Evolutionary conservation across 495 filamentous ascomycete species (phyloP).

Genomic region (Xylaria sp.): DNA sequence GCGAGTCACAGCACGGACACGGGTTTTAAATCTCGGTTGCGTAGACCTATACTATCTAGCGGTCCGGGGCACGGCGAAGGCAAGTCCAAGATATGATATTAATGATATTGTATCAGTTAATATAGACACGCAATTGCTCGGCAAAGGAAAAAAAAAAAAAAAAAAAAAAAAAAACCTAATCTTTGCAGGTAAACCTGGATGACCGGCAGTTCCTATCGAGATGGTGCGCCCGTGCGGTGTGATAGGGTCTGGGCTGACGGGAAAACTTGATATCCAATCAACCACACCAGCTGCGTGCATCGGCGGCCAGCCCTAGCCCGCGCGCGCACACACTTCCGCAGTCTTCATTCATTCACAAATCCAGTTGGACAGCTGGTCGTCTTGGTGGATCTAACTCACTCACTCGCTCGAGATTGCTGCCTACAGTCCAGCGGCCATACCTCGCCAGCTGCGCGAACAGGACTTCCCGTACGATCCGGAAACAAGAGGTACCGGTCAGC

Average conservation of each 20-base stretch:
- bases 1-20: constrained; percentile 1
- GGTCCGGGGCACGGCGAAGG: background rate
- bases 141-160: too few relatives aligned
- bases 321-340: constrained; percentile 14
- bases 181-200: background rate
- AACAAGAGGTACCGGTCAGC: constrained; percentile 13
- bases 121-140: too few relatives aligned
- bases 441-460: constrained; percentile 5
- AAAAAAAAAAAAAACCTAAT: too few relatives aligned
- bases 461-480: constrained; percentile 25
- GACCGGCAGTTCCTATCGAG: background rate
- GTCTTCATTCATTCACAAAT: constrained; percentile 10
- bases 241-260: constrained; percentile 5
- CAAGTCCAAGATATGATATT: background rate
- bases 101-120: background rate
- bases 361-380: constrained; percentile 11
- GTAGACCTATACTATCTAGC: background rate
- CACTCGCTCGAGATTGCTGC: constrained; percentile 11
- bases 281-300: background rate
- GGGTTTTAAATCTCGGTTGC: background rate
- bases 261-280: constrained; percentile 15
- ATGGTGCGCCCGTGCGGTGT: constrained; percentile 6
- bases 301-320: constrained; percentile 20
- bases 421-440: constrained; percentile 6
- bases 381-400: background rate